Evolutionary conservation across 805 yeast species (phyloP).

Genomic region (Zygoascus ofunaensis): DNA sequence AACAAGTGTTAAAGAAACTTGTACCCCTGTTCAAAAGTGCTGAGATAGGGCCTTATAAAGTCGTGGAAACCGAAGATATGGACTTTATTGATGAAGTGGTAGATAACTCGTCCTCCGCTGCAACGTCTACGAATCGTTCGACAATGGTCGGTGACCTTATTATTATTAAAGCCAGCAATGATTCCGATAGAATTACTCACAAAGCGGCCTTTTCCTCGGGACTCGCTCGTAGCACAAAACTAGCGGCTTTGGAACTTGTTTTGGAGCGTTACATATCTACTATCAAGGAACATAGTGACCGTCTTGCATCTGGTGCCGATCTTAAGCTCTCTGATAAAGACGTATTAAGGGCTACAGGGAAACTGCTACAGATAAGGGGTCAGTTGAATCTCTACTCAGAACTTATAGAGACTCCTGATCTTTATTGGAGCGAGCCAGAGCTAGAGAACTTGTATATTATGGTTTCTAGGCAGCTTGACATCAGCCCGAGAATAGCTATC

Average conservation of each 20-base stretch:
- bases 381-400: slow-evolving; percentile 79
- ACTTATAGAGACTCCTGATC: slow-evolving; percentile 83
- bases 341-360: slow-evolving; percentile 61
- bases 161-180: slow-evolving; percentile 45
- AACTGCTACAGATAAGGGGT: slow-evolving; percentile 67
- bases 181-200: slow-evolving; percentile 49
- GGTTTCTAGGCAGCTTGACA: slow-evolving; percentile 64
- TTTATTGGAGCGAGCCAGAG: slow-evolving; percentile 88
- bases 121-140: slow-evolving; percentile 2
- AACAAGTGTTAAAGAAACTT: slow-evolving; percentile 29
- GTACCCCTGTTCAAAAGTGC: slow-evolving; percentile 44
- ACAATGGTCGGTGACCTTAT: slow-evolving; percentile 62
- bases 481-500: slow-evolving; percentile 66
- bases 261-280: slow-evolving; percentile 58
- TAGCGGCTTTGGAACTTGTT: slow-evolving; percentile 67
- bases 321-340: slow-evolving; percentile 42
- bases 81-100: slow-evolving; percentile 49
- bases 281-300: slow-evolving; percentile 57
- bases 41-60: slow-evolving; percentile 38
- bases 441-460: slow-evolving; percentile 67
- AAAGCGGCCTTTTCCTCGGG: slow-evolving; percentile 88
- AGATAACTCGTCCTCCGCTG: slow-evolving; percentile 18
- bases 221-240: slow-evolving; percentile 72
- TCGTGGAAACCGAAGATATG: slow-evolving; percentile 74
- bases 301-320: slow-evolving; percentile 50